Base-by-base conservation (phyloP, 331 rosid genomes). In the Quercus phellos region DNA sequence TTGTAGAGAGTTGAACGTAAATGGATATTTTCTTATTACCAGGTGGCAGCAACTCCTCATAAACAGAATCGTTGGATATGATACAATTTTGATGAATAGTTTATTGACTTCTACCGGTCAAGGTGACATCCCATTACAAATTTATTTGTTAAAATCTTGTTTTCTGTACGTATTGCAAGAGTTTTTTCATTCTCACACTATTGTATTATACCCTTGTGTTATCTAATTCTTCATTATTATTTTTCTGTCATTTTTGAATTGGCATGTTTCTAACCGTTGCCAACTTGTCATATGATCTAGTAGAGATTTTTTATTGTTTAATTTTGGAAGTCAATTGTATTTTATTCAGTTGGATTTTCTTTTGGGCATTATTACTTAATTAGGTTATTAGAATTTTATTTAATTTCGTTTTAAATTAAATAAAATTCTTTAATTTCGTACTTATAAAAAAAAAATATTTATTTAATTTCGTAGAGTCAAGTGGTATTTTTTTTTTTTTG, bases 1-100 rank as follows among this genome's bases (percentile, higher is more conserved):
- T 18, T 55, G 5, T 80, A 71, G 46, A 30, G 73, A 55, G 67
- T 68, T 59, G 27, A 34, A 71, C 46, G 54, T 63, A 27, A 73
- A 32, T 81, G 29, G 32, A 35, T 10, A 80, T 7, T 56, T 82
- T 67, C 50, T 70, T 75, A 30, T 78, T 83, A 79, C 85, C 86
- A 95, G 99, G 93, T 95, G 98, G 99, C 99, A 95, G 80, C 98
- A 93, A 77, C 90, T 95, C 35, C 97, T 95, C 75, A 91, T 95
- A 80, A 93, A 95, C 90, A 90, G 97, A 85, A 81, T 95, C 85
- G 99, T 95, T 24, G 98, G 98, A 79, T 95, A 95, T 87, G 99
- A 95, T 90, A 95, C 99, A 10, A 95, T 95, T 81, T 89, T 95
- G 88, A 95, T 95, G 85, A 95, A 95, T 79, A 95, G 98, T 82